Percentiles rank a stretch among this genome's conserved stretches.
Conservation (phyloP, 2,329 filamentous ascomycete species). For the Hymenotorrendiella dingleyae region DNA sequence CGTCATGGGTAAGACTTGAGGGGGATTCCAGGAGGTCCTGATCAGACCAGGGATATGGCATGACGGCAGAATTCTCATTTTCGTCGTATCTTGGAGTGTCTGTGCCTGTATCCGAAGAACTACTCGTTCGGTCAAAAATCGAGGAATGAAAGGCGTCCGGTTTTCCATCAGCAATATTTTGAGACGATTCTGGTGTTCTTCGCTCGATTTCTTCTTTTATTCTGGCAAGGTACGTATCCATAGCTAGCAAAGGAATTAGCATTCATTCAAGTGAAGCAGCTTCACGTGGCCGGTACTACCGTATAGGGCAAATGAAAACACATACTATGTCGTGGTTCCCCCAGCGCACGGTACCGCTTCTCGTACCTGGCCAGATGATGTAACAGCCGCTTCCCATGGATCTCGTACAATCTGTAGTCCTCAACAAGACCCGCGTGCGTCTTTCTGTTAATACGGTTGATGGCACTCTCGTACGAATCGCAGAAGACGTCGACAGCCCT, state of each 20-base stretch:
- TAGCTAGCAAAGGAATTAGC: too few relatives aligned
- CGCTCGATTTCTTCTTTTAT: constrained; percentile 39
- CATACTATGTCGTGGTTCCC: constrained; percentile 28
- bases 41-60: constrained; percentile 22
- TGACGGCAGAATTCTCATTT: constrained; percentile 18
- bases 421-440: constrained; percentile 40
- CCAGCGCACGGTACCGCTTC: constrained; percentile 29
- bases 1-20: constrained; percentile 16
- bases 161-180: constrained; percentile 33
- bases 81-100: constrained; percentile 32
- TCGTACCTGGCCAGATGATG: constrained; percentile 37
- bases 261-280: too few relatives aligned
- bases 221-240: constrained; percentile 34
- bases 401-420: constrained; percentile 46
- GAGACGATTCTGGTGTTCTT: constrained; percentile 37
- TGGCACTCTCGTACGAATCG: constrained; percentile 42
- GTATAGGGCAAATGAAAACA: too few relatives aligned
- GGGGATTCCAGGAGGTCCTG: constrained; percentile 25
- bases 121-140: constrained; percentile 46
- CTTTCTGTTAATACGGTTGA: constrained; percentile 37
- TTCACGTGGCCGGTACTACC: too few relatives aligned
- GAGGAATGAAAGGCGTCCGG: constrained; percentile 34
- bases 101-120: constrained; percentile 42
- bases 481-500: constrained; percentile 44
- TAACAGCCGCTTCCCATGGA: constrained; percentile 44